Conservation (phyloP, 2,329 filamentous ascomycete species). For the Coleophoma eucalyptorum region DNA sequence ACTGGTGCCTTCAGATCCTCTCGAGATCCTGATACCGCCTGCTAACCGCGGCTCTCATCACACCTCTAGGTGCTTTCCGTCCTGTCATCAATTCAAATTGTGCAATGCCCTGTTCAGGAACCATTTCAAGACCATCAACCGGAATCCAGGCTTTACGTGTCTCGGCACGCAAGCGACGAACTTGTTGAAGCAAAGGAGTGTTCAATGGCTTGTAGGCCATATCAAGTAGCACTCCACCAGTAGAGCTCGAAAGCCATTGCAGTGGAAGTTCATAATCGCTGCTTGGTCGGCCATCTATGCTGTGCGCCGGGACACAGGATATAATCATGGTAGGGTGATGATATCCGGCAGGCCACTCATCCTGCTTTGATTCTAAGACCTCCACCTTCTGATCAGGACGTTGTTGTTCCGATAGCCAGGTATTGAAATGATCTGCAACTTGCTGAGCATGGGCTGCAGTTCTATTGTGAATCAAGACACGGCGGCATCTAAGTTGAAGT, state of each 20-base stretch:
- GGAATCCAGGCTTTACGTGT: slow-evolving; percentile 52
- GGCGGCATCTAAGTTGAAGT: slow-evolving; percentile 68
- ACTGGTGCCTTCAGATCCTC: neutral
- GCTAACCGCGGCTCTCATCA: slow-evolving; percentile 52
- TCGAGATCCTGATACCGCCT: slow-evolving; percentile 46
- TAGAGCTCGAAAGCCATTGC: slow-evolving; percentile 65
- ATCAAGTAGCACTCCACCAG: slow-evolving; percentile 71
- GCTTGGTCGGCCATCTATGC: slow-evolving; percentile 56
- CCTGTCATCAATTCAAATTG: slow-evolving; percentile 78
- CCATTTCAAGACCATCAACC: slow-evolving; percentile 68
- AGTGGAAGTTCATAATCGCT: slow-evolving; percentile 64
- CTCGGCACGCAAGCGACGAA: slow-evolving; percentile 51
- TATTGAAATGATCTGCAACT: slow-evolving; percentile 63
- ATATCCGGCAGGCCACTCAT: slow-evolving; percentile 59
- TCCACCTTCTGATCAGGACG: slow-evolving; percentile 38
- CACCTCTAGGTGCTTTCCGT: slow-evolving; percentile 59
- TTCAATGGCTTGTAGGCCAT: slow-evolving; percentile 66
- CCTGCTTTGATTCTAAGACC: slow-evolving; percentile 53
- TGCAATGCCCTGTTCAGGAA: slow-evolving; percentile 73
- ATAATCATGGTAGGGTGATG: slow-evolving; percentile 67
- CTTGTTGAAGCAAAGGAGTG: slow-evolving; percentile 64
- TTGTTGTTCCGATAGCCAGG: slow-evolving; percentile 33
- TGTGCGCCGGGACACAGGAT: slow-evolving; percentile 69
- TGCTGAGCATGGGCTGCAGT: slow-evolving; percentile 60
- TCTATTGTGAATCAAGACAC: slow-evolving; percentile 70